Base-by-base conservation (phyloP, 2,329 filamentous ascomycete species). In the Curvularia sp. region DNA sequence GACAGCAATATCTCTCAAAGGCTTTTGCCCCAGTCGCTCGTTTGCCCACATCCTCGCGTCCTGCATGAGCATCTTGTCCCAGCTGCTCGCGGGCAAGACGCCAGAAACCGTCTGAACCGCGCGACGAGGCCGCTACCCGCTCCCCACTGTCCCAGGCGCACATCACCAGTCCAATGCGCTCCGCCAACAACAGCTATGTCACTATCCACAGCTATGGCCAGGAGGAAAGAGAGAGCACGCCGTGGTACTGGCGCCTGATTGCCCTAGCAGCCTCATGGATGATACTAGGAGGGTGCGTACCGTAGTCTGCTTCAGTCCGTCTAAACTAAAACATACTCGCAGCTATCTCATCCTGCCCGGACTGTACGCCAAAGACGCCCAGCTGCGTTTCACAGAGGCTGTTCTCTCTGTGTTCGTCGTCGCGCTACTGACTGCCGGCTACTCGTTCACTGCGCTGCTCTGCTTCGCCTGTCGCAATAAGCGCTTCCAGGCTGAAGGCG, bases 321-420 rank as follows among this genome's bases (percentile, higher is more conserved):
- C 9, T 7, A 39, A 52, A 50, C 15, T 28, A 24, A 47, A 43
- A 44, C 41, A 61, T 49, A 55, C 65, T 71, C 57, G 39, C 53
- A 82, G 81, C 51, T 84, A 80, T 67, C 76, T 84, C 33, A 80
- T 83, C 54, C 74, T 84, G 20, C 80, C 81, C 6, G 75, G 78
- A 26, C 78, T 82, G 53, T 84, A 81, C 67, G 77, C 80, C 49
- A 72, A 70, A 24, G 64, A 78, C 15, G 49, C 71, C 9, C 60
- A 78, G 35, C 72, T 82, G 26, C 76, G 75, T 51, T 73, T 82
- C 53, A 76, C 73, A 55, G 70, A 75, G 48, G 71, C 73, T 0
- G 76, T 77, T 4, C 64, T 83, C 6, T 77, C 76, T 3, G 80
- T 82, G 49, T 79, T 83, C 57, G 77, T 81, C 24, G 75, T 82